phyloP scores from a whole-genome alignment of 2,329 filamentous ascomycete genomes.

The Colletotrichum sojae region DNA sequence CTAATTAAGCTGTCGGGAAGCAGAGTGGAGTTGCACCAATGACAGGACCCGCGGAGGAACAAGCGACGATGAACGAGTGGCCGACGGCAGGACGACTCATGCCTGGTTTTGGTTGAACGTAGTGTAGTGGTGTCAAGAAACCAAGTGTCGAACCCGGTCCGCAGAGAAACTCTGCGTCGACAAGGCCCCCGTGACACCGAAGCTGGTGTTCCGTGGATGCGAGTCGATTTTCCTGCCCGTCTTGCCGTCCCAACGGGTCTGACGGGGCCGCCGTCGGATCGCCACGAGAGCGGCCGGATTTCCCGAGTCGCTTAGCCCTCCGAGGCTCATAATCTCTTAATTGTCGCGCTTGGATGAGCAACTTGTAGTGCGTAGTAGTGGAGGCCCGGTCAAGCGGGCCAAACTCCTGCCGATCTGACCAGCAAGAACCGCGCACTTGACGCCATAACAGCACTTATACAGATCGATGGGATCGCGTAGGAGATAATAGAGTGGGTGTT shows the following conservation, averaged over 20 bases:
- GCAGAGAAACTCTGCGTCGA: background rate
- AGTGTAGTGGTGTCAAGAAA: background rate
- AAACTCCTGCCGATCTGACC: constrained; percentile 21
- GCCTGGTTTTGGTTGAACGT: no score
- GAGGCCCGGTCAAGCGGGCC: constrained; percentile 16
- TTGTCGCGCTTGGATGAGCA: constrained; percentile 9
- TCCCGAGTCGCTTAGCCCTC: constrained; percentile 16
- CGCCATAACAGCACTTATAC: constrained; percentile 17
- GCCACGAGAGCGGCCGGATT: constrained; percentile 12
- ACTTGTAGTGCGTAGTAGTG: background rate
- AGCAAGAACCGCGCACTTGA: constrained; percentile 27
- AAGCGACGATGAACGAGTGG: constrained; percentile 1
- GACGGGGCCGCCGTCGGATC: constrained; percentile 12
- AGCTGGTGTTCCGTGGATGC: constrained; percentile 1
- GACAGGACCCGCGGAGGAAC: constrained; percentile 12
- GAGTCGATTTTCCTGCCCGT: constrained; percentile 1
- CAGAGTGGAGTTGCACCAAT: constrained; percentile 20
- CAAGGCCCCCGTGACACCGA: background rate
- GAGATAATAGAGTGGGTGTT: constrained; percentile 15
- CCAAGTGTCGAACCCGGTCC: background rate
- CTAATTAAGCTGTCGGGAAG: constrained; percentile 11
- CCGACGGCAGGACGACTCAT: background rate
- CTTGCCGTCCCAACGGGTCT: constrained; percentile 1
- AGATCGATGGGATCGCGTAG: constrained; percentile 29
- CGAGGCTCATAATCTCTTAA: constrained; percentile 2